Evolutionary conservation across 2,329 filamentous ascomycete species (phyloP), one percentile per base, ranked within the genome.

Genomic region (Allantophomopsis cytisporea): DNA sequence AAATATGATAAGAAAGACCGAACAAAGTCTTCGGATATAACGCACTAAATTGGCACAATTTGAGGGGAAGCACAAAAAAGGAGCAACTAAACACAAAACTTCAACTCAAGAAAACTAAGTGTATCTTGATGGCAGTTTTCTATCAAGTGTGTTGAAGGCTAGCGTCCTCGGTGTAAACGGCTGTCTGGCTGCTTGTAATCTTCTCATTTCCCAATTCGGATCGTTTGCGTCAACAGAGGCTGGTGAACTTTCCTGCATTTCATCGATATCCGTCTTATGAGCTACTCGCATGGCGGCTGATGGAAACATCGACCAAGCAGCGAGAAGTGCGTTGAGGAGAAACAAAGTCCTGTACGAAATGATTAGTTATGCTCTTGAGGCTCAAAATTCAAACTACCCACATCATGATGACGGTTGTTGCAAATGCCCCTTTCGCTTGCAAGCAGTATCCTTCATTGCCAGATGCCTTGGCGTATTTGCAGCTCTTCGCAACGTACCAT

Each of bases 401-500:
- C 79, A 83, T 63, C 72, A 85, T 76, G 47, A 78, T 64, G 12
- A 78, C 58, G 1, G 76, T 76, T 15, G 74, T 65, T 12, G 71
- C 80, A 49, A 85, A 80, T 12, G 69, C 66, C 39, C 68, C 72
- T 55, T 85, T 80, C 6, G 83, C 81, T 55, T 83, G 68, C 51
- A 66, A 59, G 57, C 83, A 89, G 50, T 73, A 75, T 40, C 67
- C 60, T 36, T 71, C 64, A 20, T 71, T 68, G 37, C 59, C 60
- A 43, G 67, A 67, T 5, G 68, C 63, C 39, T 62, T 63, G 2
- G 78, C 76, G 31, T 80, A 66, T 39, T 59, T 64, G 60, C 83
- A 89, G 44, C 72, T 74, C 56, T 81, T 76, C 39, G 71, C 70
- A 49, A 88, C 73, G 56, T 87, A 88, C 83, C 83, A 89, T 6